Conservation (phyloP, 73 alveolate species). For the Symbiodinium pilosum region DNA sequence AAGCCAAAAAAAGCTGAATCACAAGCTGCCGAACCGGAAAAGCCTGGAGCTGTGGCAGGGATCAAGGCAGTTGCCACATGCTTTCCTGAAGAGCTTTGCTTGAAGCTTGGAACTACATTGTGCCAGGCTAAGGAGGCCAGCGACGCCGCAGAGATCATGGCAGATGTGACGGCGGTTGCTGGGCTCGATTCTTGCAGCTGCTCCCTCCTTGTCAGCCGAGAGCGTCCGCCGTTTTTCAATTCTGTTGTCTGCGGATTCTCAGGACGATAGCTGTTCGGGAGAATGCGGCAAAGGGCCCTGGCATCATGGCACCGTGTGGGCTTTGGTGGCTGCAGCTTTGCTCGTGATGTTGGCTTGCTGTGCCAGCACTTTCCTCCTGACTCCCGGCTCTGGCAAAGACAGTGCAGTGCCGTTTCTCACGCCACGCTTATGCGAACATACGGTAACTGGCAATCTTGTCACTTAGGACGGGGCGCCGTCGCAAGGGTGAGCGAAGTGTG, state of each 20-base stretch:
- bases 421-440: too few relatives aligned
- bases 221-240: neutral
- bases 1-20: too few relatives aligned
- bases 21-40: too few relatives aligned
- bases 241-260: neutral
- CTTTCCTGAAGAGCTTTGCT: neutral
- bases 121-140: neutral
- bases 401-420: too few relatives aligned
- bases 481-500: conserved; percentile 3
- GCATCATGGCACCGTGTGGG: neutral
- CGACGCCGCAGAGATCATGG: too few relatives aligned
- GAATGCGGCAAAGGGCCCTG: neutral
- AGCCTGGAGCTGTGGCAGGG: too few relatives aligned
- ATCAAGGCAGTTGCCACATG: too few relatives aligned
- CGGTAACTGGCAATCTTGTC: neutral
- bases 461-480: neutral
- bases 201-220: too few relatives aligned
- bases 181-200: too few relatives aligned
- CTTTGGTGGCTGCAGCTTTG: neutral
- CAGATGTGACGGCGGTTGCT: neutral
- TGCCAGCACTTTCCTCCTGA: neutral
- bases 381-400: too few relatives aligned
- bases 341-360: neutral
- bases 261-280: neutral
- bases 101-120: too few relatives aligned